Base-by-base conservation (phyloP, 768 basidiomycete genomes). In the Hericium erinaceus region DNA sequence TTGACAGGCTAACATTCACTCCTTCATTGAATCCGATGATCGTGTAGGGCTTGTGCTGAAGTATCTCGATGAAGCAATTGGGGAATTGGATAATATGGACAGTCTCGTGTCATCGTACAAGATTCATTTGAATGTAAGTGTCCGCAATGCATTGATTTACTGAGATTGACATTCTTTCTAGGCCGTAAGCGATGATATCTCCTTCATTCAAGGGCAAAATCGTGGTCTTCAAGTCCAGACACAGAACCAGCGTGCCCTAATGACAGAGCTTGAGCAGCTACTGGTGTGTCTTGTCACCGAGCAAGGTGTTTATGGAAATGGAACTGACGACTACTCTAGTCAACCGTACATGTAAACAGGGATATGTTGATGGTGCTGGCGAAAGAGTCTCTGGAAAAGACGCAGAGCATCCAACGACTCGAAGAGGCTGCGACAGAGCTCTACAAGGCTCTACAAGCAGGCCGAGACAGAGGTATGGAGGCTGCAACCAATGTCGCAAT, bases 211-310 rank as follows among this genome's bases (percentile, higher is more conserved):
- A 72, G 89, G 89, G 1, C 95, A 98, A 70, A 94, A 95, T 68
- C 82, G 95, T 50, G 97, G 97, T 61, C 75, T 99, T 39, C 97
- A 99, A 71, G 94, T 98, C 3, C 95, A 98, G 66, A 98, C 87
- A 9, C 92, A 95, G 66, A 99, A 98, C 65, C 95, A 98, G 69
- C 80, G 86, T 22, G 83, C 85, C 15, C 76, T 99, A 9, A 72
- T 98, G 44, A 77, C 74, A 37, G 97, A 98, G 68, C 73, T 99
- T 11, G 86, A 95, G 69, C 90, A 91, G 64, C 76, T 99, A 22
- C 73, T 98, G 65, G 95, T 90, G 28, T 46, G 48, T 53, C 39
- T 55, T 2, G 20, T 24, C 10, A 6, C 7, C 6, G 39, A 53
- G 49, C 41, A 7, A n/a, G 49, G 6, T 52, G 41, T 51, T 54